phyloP scores from a whole-genome alignment of 805 yeast genomes.

The Lipomyces kockii region DNA sequence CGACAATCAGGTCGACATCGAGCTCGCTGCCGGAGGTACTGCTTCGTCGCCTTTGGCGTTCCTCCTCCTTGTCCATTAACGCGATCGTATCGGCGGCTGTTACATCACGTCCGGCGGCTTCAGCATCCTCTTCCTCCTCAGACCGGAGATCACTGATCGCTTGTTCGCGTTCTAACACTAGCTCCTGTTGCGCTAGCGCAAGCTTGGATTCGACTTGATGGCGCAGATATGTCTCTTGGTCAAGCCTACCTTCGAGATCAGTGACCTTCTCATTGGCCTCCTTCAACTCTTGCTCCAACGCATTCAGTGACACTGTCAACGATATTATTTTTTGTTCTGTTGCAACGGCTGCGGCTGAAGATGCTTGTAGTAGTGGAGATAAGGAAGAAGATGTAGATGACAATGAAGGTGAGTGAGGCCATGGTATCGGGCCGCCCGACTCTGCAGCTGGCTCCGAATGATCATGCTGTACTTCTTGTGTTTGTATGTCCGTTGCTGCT shows the following conservation, averaged over 20 bases:
- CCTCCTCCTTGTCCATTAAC: slow-evolving; percentile 29
- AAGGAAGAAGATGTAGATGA: slow-evolving; percentile 8
- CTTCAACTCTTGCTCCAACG: slow-evolving; percentile 15
- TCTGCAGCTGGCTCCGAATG: background rate
- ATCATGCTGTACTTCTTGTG: background rate
- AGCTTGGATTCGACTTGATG: slow-evolving; percentile 28
- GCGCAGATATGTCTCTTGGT: slow-evolving; percentile 16
- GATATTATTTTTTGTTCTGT: slow-evolving; percentile 19
- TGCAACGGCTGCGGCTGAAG: background rate
- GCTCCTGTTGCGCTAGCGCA: slow-evolving; percentile 25
- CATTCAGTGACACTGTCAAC: slow-evolving; percentile 17
- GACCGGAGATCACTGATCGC: slow-evolving; percentile 28
- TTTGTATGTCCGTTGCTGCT: background rate
- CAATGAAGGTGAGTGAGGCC: slow-evolving; percentile 4
- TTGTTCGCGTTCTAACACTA: slow-evolving; percentile 32
- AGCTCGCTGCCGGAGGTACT: slow-evolving; percentile 13
- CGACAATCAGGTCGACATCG: slow-evolving; percentile 12
- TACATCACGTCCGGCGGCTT: slow-evolving; percentile 10
- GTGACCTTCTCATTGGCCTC: slow-evolving; percentile 6
- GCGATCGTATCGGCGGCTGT: slow-evolving; percentile 34
- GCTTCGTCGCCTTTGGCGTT: slow-evolving; percentile 12
- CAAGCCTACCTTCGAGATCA: slow-evolving; percentile 23
- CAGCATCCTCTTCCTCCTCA: slow-evolving; percentile 22
- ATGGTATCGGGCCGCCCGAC: background rate
- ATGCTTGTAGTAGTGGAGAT: background rate